Evolutionary conservation across 345 rosid genomes (phyloP).

Genomic region (Boechera stricta): DNA sequence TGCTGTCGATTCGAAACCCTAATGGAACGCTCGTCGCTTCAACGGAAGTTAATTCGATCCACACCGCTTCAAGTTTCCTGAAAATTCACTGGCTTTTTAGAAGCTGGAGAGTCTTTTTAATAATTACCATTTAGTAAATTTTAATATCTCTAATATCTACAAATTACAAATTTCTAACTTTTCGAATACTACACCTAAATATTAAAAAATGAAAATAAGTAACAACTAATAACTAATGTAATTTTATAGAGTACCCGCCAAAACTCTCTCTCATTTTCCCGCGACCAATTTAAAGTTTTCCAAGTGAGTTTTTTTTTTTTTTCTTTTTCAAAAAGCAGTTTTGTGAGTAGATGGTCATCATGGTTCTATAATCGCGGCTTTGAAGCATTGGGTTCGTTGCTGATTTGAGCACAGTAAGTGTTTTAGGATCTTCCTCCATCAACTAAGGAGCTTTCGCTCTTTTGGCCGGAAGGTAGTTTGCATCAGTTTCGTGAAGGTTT

Average conservation of each 20-base stretch:
- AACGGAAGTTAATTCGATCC: slow-evolving; percentile 16
- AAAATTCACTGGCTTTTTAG: neutral
- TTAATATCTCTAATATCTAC: neutral
- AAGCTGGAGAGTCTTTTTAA: neutral
- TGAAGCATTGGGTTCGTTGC: no score
- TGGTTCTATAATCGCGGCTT: no score
- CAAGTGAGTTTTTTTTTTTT: no score
- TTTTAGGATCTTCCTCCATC: no score
- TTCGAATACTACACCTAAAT: neutral
- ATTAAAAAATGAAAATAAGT: no score
- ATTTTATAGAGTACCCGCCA: slow-evolving; percentile 14
- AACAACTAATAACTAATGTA: slow-evolving; percentile 13
- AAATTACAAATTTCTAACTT: slow-evolving; percentile 6
- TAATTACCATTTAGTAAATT: neutral
- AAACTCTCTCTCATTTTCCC: neutral
- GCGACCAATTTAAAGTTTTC: no score
- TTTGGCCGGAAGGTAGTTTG: no score
- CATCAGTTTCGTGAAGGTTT: no score
- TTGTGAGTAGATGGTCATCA: no score
- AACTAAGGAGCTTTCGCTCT: no score
- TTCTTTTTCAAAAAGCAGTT: no score
- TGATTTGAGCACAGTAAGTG: no score
- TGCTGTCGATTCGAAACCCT: slow-evolving; percentile 33
- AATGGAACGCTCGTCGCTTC: slow-evolving; percentile 27
- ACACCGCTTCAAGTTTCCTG: neutral